Evolutionary conservation across 306 rosid species (phyloP), one percentile per base, ranked within the genome.

Genomic region (Quillaja saponaria): DNA sequence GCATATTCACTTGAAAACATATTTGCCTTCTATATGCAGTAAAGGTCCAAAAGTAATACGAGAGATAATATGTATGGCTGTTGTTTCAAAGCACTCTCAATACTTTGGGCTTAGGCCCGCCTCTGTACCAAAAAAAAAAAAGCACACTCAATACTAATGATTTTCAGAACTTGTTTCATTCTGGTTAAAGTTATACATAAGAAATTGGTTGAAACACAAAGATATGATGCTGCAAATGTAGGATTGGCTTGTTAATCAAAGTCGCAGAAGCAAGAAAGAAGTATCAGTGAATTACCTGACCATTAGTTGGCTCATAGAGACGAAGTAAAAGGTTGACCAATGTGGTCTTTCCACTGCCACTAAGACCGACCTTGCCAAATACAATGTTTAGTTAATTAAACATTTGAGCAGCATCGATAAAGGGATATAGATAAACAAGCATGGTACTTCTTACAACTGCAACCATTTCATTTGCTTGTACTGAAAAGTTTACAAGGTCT

Each of bases 291-390:
- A 49, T 51, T 81, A 92, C 98, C 98, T 88, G 94, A 54, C 98
- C 96, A 76, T 73, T 74, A 62, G 94, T 81, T 63, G 98, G 98
- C 81, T 92, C 98, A 57, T 92, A 88, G 39, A 92, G 86, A 49
- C 89, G 96, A 47, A 92, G 98, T 80, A 92, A 81, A 39, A 92
- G 95, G 76, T 86, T 92, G 78, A 92, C 98, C 44, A 92, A 68
- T 34, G 98, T 92, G 85, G 96, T 92, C 80, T 92, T 92, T 34
- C 98, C 98, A 57, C 98, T 92, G 34, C 96, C 96, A 76, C 98
- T 92, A 65, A 88, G 96, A 45, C 98, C 98, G 65, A 92, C 96
- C 98, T 92, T n/a, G n/a, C n/a, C n/a, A n/a, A n/a, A n/a, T n/a
- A n/a, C n/a, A n/a, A 47, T 52, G 46, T 46, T 19, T n/a, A 35